These are phyloP conservation scores for Hypomontagnella monticulosa DNA, from an alignment of 495 filamentous ascomycete species.

Conservation along the genomic window DNA sequence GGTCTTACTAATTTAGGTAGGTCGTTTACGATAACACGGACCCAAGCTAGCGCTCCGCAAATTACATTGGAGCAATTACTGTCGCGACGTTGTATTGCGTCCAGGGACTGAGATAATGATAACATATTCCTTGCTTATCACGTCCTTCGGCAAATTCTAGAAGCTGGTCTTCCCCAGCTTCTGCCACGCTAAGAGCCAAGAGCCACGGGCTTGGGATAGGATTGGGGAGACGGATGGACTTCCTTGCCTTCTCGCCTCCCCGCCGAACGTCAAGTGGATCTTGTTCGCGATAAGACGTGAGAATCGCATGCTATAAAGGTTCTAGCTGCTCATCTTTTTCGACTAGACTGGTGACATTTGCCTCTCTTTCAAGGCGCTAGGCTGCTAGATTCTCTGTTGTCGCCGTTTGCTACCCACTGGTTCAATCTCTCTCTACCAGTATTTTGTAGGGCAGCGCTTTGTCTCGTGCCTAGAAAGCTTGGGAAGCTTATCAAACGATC, in stretches of 20 bases:
- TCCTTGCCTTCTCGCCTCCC: conserved; percentile 1
- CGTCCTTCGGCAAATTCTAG: conserved; percentile 22
- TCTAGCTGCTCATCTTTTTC: background rate
- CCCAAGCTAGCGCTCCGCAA: conserved; percentile 10
- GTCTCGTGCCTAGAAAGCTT: conserved; percentile 12
- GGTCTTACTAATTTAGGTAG: conserved; percentile 32
- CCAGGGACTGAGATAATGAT: conserved; percentile 8
- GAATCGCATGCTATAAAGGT: conserved; percentile 3
- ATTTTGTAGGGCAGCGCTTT: background rate
- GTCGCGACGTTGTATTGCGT: conserved; percentile 28
- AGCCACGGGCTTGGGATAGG: conserved; percentile 11
- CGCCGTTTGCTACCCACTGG: background rate
- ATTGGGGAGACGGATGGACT: background rate
- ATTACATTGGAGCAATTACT: conserved; percentile 12
- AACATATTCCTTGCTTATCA: conserved; percentile 18
- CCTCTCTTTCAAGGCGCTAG: conserved; percentile 2
- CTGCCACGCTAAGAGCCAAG: conserved; percentile 13
- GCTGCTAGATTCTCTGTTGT: background rate
- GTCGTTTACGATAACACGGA: conserved; percentile 31
- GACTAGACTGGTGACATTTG: background rate
- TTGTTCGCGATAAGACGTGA: conserved; percentile 1
- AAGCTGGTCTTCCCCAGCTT: conserved; percentile 34
- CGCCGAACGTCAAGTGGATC: conserved; percentile 9
- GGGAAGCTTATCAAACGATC: conserved; percentile 10
- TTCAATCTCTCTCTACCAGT: too few relatives aligned